These are phyloP conservation scores for Cruciata laevipes DNA, from an alignment of 257 asterid species.

Conservation along the genomic window DNA sequence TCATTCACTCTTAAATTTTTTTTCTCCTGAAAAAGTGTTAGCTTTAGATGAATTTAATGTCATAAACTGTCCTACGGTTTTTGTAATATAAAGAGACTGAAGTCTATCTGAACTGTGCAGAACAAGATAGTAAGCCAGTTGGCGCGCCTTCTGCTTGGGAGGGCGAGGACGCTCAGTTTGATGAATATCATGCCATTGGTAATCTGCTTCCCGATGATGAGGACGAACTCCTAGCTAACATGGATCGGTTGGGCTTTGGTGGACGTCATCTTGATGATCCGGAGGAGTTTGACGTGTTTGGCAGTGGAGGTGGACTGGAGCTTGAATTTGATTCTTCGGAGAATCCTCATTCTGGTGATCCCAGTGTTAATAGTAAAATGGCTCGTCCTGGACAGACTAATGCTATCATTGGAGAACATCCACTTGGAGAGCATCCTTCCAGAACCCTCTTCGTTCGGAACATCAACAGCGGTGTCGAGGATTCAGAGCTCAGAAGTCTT, in stretches of 20 bases:
- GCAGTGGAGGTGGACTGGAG: constrained; percentile 68
- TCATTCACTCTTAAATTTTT: not conserved
- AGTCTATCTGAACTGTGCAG: constrained; percentile 30
- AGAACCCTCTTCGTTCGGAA: constrained; percentile 72
- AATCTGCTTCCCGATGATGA: constrained; percentile 59
- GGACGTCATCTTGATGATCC: constrained; percentile 36
- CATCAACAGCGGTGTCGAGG: constrained; percentile 64
- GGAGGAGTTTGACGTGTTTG: constrained; percentile 60
- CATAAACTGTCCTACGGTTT: not conserved
- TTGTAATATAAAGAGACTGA: constrained; percentile 15
- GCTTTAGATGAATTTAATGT: not conserved
- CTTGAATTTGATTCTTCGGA: constrained; percentile 49
- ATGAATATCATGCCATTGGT: constrained; percentile 32
- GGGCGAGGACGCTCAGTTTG: constrained; percentile 26
- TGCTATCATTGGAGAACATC: constrained; percentile 57
- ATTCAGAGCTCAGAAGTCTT: constrained; percentile 51
- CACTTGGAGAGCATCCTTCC: constrained; percentile 83
- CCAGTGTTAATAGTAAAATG: constrained; percentile 35
- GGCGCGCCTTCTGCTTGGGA: constrained; percentile 25
- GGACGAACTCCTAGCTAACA: constrained; percentile 57
- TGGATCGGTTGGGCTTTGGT: constrained; percentile 37
- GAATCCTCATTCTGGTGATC: constrained; percentile 23
- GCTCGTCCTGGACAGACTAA: constrained; percentile 26
- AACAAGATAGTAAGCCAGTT: constrained; percentile 20
- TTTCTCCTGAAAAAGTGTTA: not conserved